Evolutionary conservation across 2,329 filamentous ascomycete genomes (phyloP).

Genomic region (Rhinocladiella similis): DNA sequence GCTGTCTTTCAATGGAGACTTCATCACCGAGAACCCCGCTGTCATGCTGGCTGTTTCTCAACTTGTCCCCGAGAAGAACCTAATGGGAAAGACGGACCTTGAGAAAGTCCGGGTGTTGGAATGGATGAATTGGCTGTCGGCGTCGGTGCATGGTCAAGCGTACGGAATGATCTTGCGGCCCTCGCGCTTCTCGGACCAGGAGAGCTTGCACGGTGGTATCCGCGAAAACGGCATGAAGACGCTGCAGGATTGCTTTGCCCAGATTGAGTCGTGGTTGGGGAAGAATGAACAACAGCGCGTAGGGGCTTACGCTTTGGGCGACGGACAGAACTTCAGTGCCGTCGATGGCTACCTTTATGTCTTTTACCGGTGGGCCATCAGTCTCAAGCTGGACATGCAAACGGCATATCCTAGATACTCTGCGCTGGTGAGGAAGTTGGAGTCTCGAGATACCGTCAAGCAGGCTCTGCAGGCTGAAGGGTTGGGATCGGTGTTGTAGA

Average conservation of each 20-base stretch:
- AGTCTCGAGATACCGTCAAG: not conserved
- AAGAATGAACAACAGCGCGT: slow-evolving; percentile 1
- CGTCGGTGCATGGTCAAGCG: slow-evolving; percentile 33
- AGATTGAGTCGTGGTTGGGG: slow-evolving; percentile 30
- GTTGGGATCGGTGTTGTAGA: not conserved
- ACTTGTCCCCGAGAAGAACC: slow-evolving; percentile 30
- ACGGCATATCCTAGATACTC: slow-evolving; percentile 12
- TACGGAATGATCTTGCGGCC: slow-evolving; percentile 33
- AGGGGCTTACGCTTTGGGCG: slow-evolving; percentile 29
- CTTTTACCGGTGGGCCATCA: slow-evolving; percentile 34
- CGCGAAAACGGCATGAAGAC: slow-evolving; percentile 16
- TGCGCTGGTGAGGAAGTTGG: slow-evolving; percentile 6
- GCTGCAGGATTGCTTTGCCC: slow-evolving; percentile 28
- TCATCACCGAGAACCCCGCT: slow-evolving; percentile 37
- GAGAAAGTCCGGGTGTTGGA: slow-evolving; percentile 36
- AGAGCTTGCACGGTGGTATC: slow-evolving; percentile 21
- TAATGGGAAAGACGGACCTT: slow-evolving; percentile 33
- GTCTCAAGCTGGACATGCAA: slow-evolving; percentile 5
- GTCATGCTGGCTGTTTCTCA: slow-evolving; percentile 35
- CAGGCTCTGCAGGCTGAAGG: not conserved
- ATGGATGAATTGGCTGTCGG: slow-evolving; percentile 39
- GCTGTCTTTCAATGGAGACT: slow-evolving; percentile 30
- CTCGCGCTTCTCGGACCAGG: slow-evolving; percentile 30
- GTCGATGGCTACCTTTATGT: slow-evolving; percentile 37
- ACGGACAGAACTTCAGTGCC: slow-evolving; percentile 31